Base-by-base conservation (phyloP, 208 protist species). In the Borovskyia barvae region DNA sequence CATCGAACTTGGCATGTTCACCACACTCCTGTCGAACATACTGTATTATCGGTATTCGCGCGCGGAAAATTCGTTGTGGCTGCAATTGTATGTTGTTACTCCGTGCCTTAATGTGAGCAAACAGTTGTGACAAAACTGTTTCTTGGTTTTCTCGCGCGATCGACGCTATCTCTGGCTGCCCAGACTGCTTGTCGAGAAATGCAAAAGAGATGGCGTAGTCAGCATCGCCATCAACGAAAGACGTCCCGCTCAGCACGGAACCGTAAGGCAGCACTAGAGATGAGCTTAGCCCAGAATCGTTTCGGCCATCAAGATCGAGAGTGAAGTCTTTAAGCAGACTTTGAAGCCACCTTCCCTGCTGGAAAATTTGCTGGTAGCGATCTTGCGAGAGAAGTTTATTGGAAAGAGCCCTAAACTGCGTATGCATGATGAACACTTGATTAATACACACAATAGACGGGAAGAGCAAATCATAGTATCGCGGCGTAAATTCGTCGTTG, bases 31-130 rank as follows among this genome's bases (percentile, higher is more conserved):
- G 77, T 24, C 42, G 51, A 3, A 59, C 35, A 47, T 80, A 67
- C 39, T 80, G 58, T 22, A 92, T 42, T 55, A 94, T 80, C 0
- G 87, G 87, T 12, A 92, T 70, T 47, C 87, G 74, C 29, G 87
- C 84, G 5, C 68, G 71, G 55, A 86, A 92, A 66, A 94, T 88
- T n/a, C 70, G 63, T 24, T 94, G 82, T 53, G 67, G 63, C n/a
- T 84, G 66, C 5, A 80, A 9, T 1, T 48, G n/a, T 17, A 35
- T 51, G 22, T 25, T 53, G 22, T 14, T 40, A 46, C 42, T 56
- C 19, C 24, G 19, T 26, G 55, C 35, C 14, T 61, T 43, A 20
- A 89, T 72, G 50, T 87, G 77, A 4, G 58, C 26, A 54, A 78
- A 70, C 41, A 90, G 47, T 20, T 81, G 67, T 0, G 77, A 75